Conservation (phyloP, 495 filamentous ascomycete species). For the Jackrogersella minutella region DNA sequence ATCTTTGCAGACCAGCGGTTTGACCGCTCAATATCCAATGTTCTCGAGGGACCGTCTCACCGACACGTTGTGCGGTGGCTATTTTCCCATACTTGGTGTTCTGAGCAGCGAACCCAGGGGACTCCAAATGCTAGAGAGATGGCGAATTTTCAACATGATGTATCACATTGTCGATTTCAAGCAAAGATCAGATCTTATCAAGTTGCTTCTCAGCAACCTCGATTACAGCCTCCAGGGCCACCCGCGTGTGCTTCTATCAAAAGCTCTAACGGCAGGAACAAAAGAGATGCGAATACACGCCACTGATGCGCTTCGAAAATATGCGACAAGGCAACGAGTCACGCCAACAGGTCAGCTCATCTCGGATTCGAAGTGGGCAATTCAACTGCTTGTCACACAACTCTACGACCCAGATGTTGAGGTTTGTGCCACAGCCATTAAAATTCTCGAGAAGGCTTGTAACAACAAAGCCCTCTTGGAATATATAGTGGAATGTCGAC, state of each 20-base stretch:
- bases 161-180: constrained; percentile 95
- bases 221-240: constrained; percentile 88
- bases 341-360: constrained; percentile 49
- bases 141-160: constrained; percentile 99
- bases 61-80: constrained; percentile 86
- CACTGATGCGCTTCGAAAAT: constrained; percentile 83
- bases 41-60: constrained; percentile 84
- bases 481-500: constrained; percentile 94
- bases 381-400: constrained; percentile 93
- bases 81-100: constrained; percentile 90
- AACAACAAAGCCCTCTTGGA: constrained; percentile 88
- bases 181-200: constrained; percentile 88
- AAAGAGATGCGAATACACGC: constrained; percentile 91
- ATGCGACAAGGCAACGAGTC: constrained; percentile 64
- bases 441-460: constrained; percentile 96
- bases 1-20: constrained; percentile 72
- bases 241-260: constrained; percentile 88
- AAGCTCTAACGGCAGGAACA: constrained; percentile 87
- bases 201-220: constrained; percentile 85
- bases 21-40: constrained; percentile 85
- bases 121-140: constrained; percentile 89
- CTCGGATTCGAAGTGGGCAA: constrained; percentile 85
- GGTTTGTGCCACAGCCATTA: constrained; percentile 93
- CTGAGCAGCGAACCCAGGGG: constrained; percentile 83
- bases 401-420: constrained; percentile 97